Evolutionary conservation across 2,329 filamentous ascomycete genomes (phyloP), one percentile per base, ranked within the genome.

Genomic region (Diplodia seriata): DNA sequence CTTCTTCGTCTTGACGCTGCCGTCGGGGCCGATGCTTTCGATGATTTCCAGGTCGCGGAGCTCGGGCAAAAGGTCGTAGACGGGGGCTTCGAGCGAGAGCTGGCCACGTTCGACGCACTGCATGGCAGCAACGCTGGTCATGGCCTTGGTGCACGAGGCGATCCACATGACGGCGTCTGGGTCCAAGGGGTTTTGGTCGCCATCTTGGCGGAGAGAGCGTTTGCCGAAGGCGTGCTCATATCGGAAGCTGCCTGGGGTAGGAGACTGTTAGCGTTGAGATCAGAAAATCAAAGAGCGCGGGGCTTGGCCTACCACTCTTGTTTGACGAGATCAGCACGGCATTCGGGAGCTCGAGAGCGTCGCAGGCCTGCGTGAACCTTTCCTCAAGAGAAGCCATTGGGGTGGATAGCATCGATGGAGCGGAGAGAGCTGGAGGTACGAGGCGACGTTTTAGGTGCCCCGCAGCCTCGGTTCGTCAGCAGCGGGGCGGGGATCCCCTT

Each of bases 71-170:
- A 73, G 69, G 2, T 65, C 67, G 71, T 76, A 77, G 0, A 79
- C 70, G 0, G 77, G 74, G 8, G 74, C 75, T 57, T 79, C 75
- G 0, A 80, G 73, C 1, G 68, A 68, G 14, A 78, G 56, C 3
- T 74, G 71, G 3, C 76, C 76, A 31, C 72, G 72, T 51, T 80
- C 78, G 0, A 80, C 76, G 49, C 76, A 73, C 56, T 80, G 75
- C 70, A 79, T 70, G 3, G 70, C 72, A 49, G 72, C 74, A 40
- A 80, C 74, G 0, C 73, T 72, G 1, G 77, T 77, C 71, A 80
- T 73, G 20, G 80, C 73, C 68, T 80, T 80, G n/a, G 76, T 79
- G 72, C 76, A 79, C 3, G 76, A 78, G 8, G 78, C 77, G 15
- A 79, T 73, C 77, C 77, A 80, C 75, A 79, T 77, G 8, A 76